These are phyloP conservation scores for Fusarium penzigii DNA, from an alignment of 2,329 filamentous ascomycete species.

Conservation along the genomic window DNA sequence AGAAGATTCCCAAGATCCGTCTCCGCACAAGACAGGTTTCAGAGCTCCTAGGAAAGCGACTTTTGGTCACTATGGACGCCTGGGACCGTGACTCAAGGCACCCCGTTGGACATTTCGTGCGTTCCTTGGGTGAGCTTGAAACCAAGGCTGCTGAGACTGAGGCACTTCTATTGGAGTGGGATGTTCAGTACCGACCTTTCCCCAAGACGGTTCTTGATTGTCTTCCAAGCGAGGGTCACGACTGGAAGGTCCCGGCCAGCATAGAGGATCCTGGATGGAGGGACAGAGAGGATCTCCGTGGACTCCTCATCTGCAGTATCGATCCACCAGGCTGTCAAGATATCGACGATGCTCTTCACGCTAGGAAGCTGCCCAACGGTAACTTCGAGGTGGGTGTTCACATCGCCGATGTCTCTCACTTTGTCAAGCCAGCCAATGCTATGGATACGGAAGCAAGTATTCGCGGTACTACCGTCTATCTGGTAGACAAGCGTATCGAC, in stretches of 20 bases:
- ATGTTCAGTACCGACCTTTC: constrained; percentile 97
- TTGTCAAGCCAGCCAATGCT: constrained; percentile 93
- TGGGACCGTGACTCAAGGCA: constrained; percentile 95
- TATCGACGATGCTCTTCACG: constrained; percentile 96
- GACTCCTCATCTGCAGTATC: constrained; percentile 92
- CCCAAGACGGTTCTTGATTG: constrained; percentile 95
- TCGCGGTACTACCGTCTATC: constrained; percentile 92
- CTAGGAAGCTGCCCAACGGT: constrained; percentile 80
- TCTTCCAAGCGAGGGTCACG: constrained; percentile 84
- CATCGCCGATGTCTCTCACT: constrained; percentile 98
- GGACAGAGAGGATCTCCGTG: constrained; percentile 79
- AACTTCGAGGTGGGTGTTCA: constrained; percentile 97
- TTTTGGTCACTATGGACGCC: constrained; percentile 89
- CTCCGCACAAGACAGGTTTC: constrained; percentile 88
- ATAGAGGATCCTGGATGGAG: constrained; percentile 84
- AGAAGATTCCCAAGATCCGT: constrained; percentile 93
- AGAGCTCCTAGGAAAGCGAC: constrained; percentile 85
- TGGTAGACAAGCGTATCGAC: constrained; percentile 98
- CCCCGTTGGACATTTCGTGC: constrained; percentile 89
- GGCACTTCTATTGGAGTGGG: constrained; percentile 88
- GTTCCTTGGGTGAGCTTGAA: constrained; percentile 89
- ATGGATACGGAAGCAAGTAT: constrained; percentile 97
- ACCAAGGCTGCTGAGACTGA: constrained; percentile 98
- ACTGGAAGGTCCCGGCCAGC: constrained; percentile 86
- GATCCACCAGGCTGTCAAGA: constrained; percentile 95